Conservation (phyloP, 1,284 basidiomycete genomes). For the Trichosporon ovoides region DNA sequence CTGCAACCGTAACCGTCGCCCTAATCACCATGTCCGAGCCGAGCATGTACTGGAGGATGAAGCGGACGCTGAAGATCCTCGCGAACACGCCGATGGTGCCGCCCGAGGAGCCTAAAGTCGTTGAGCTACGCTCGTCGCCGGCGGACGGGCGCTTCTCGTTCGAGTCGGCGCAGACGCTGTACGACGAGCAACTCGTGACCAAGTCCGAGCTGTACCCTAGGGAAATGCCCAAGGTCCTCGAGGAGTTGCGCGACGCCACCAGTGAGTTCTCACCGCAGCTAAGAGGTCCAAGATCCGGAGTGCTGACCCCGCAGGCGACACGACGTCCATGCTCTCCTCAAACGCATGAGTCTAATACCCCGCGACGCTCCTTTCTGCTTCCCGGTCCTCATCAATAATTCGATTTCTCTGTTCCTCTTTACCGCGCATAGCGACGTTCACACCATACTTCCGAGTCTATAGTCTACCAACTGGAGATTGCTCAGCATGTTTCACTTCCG, state of each 20-base stretch:
- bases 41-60: conserved; percentile 4
- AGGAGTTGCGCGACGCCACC: conserved; percentile 1
- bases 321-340: background rate
- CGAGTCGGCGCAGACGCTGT: background rate
- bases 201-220: conserved; percentile 1
- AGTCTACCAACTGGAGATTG: background rate
- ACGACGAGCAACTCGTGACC: background rate
- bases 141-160: background rate
- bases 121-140: background rate
- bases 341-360: background rate
- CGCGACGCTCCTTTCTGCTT: background rate
- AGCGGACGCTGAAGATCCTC: conserved; percentile 1
- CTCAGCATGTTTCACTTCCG: no score
- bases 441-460: background rate
- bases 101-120: background rate
- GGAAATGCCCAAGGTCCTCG: background rate
- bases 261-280: background rate
- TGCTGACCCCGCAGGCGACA: background rate
- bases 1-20: no score
- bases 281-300: background rate
- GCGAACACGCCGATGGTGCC: conserved; percentile 2
- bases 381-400: background rate
- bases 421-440: no score
- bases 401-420: background rate
- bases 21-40: background rate